These are phyloP conservation scores for Monilinia polystroma DNA, from an alignment of 2,329 filamentous ascomycete species.

Conservation along the genomic window DNA sequence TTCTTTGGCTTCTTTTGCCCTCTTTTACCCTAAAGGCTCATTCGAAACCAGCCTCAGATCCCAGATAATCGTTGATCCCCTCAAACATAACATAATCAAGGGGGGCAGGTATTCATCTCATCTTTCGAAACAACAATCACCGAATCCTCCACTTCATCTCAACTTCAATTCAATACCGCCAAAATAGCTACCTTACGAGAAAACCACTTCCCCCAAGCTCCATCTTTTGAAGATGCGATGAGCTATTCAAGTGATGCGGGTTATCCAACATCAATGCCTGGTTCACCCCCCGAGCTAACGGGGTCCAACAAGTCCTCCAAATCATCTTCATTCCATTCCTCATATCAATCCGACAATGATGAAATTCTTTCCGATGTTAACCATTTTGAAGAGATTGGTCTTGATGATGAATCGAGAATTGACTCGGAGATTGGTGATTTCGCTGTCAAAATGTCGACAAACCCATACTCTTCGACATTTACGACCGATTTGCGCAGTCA, in stretches of 20 bases:
- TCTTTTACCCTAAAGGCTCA: background rate
- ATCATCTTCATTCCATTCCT: slow-evolving; percentile 83
- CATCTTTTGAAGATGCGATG: slow-evolving; percentile 37
- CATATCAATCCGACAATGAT: slow-evolving; percentile 70
- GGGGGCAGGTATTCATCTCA: slow-evolving; percentile 17
- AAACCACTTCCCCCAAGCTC: slow-evolving; percentile 28
- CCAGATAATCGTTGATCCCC: background rate
- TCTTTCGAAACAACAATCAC: slow-evolving; percentile 14
- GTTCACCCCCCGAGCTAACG: slow-evolving; percentile 76
- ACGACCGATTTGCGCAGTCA: slow-evolving; percentile 32
- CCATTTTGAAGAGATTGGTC: slow-evolving; percentile 91
- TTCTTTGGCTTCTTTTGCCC: background rate
- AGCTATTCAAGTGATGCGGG: slow-evolving; percentile 31
- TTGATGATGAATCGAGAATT: slow-evolving; percentile 63
- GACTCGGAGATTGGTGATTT: slow-evolving; percentile 38
- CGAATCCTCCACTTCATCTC: background rate
- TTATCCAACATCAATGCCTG: slow-evolving; percentile 45
- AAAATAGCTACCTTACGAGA: slow-evolving; percentile 40
- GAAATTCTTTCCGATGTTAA: slow-evolving; percentile 68
- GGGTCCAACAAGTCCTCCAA: slow-evolving; percentile 88
- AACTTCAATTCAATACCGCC: slow-evolving; percentile 30
- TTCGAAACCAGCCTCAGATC: slow-evolving; percentile 9
- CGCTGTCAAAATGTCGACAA: slow-evolving; percentile 32
- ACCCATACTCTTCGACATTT: slow-evolving; percentile 36
- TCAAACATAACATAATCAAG: slow-evolving; percentile 14